Conservation (phyloP, 163 green algal genomes). For the Chlorella variabilis region DNA sequence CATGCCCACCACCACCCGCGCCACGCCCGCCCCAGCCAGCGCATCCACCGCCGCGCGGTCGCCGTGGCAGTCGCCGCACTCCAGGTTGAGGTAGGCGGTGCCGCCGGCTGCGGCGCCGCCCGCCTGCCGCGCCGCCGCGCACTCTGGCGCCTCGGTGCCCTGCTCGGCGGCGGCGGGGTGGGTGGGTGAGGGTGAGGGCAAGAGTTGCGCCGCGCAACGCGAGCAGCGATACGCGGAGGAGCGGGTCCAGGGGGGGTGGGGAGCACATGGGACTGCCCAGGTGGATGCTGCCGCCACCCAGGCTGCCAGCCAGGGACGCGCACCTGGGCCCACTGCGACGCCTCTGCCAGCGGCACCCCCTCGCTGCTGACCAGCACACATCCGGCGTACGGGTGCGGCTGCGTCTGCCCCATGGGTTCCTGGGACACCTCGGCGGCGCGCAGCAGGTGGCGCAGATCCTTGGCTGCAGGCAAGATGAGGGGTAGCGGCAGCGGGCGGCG, state of each 20-base stretch:
- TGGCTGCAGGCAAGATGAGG: constrained; percentile 12
- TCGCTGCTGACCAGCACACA: constrained; percentile 73
- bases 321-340: constrained; percentile 72
- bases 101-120: constrained; percentile 49
- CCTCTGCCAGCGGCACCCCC: constrained; percentile 52
- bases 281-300: neutral
- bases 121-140: constrained; percentile 67
- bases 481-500: neutral
- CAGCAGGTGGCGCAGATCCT: constrained; percentile 47
- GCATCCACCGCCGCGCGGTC: constrained; percentile 75
- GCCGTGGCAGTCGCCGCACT: constrained; percentile 91
- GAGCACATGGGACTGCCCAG: too few species aligned
- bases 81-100: constrained; percentile 95
- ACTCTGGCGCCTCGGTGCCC: constrained; percentile 82
- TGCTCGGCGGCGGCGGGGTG: too few species aligned
- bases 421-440: constrained; percentile 51
- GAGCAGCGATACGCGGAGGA: neutral
- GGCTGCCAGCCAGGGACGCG: neutral
- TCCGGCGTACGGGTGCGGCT: constrained; percentile 83
- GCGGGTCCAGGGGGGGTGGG: too few species aligned
- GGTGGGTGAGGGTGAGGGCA: neutral
- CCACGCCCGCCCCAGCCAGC: constrained; percentile 76
- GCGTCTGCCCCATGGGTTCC: constrained; percentile 68
- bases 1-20: constrained; percentile 91
- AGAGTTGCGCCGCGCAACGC: too few species aligned